Evolutionary conservation across 257 asterid species (phyloP).

Genomic region (Fraxinus pennsylvanica): DNA sequence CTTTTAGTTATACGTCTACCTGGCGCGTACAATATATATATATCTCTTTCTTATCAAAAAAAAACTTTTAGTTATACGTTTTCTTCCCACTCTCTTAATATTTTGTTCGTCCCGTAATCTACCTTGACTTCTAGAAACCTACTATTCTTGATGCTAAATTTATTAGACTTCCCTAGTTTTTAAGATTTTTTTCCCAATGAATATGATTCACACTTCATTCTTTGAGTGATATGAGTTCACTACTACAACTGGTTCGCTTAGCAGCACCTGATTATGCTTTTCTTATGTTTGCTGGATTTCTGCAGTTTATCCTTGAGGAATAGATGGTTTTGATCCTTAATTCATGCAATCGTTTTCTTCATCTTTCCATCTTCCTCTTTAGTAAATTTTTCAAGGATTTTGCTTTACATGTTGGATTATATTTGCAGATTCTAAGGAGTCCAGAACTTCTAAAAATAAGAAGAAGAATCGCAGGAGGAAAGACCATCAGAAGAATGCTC

Average conservation of each 20-base stretch:
- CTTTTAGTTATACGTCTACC: neutral
- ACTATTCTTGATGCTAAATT: neutral
- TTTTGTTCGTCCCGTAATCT: neutral
- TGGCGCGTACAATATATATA: too few species aligned
- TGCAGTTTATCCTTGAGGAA: neutral
- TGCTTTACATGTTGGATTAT: slow-evolving; percentile 19
- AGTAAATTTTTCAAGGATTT: slow-evolving; percentile 6
- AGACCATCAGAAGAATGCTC: slow-evolving; percentile 64
- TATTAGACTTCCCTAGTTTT: neutral
- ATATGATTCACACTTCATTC: neutral
- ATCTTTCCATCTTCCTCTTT: neutral
- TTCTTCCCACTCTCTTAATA: neutral
- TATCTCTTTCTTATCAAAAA: too few species aligned
- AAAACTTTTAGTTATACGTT: neutral
- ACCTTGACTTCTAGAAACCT: neutral
- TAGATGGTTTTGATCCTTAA: slow-evolving; percentile 13
- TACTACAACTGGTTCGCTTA: neutral
- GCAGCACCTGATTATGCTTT: slow-evolving; percentile 1
- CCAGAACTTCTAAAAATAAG: slow-evolving; percentile 63
- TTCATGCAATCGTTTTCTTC: neutral
- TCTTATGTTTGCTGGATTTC: neutral
- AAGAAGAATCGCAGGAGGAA: slow-evolving; percentile 86
- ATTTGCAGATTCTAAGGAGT: slow-evolving; percentile 66
- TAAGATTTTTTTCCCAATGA: neutral
- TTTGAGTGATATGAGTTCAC: neutral